These are phyloP conservation scores for Eucalyptus paniculata DNA, from an alignment of 345 rosid genomes.

Conservation along the genomic window DNA sequence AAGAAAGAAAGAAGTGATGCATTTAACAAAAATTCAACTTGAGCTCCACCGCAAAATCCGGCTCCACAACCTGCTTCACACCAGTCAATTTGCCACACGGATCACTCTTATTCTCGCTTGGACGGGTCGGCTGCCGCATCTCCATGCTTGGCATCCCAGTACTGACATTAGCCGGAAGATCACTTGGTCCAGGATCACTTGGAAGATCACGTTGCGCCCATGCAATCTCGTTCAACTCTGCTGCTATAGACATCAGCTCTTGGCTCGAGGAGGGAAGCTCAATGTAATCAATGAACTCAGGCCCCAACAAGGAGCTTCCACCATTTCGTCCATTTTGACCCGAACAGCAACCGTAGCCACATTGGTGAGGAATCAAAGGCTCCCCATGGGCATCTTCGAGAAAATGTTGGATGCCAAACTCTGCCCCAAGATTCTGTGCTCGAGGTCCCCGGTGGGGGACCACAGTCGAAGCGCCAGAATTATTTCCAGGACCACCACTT, in stretches of 20 bases:
- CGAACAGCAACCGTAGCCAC: conserved; percentile 71
- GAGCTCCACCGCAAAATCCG: neutral
- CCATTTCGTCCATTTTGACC: conserved; percentile 7
- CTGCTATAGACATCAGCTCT: conserved; percentile 64
- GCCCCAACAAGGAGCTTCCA: conserved; percentile 47
- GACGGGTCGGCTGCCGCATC: neutral
- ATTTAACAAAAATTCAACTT: neutral
- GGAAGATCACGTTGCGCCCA: conserved; percentile 58
- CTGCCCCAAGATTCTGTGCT: conserved; percentile 39
- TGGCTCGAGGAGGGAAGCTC: conserved; percentile 48
- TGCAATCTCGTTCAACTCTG: conserved; percentile 72
- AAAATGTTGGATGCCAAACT: conserved; percentile 27
- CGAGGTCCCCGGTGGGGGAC: conserved; percentile 40
- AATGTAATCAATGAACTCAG: conserved; percentile 72
- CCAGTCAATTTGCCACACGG: neutral
- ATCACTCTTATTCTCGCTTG: conserved; percentile 5
- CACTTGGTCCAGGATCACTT: too few relatives aligned
- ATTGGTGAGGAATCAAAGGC: conserved; percentile 39
- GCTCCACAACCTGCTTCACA: neutral
- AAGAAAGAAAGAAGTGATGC: neutral
- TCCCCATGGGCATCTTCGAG: conserved; percentile 42
- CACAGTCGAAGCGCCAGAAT: conserved; percentile 9
- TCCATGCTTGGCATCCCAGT: neutral
- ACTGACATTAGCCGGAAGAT: neutral
- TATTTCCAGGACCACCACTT: conserved; percentile 1